phyloP scores from a whole-genome alignment of 2,329 filamentous ascomycete species.

The Colletotrichum brevisporum region DNA sequence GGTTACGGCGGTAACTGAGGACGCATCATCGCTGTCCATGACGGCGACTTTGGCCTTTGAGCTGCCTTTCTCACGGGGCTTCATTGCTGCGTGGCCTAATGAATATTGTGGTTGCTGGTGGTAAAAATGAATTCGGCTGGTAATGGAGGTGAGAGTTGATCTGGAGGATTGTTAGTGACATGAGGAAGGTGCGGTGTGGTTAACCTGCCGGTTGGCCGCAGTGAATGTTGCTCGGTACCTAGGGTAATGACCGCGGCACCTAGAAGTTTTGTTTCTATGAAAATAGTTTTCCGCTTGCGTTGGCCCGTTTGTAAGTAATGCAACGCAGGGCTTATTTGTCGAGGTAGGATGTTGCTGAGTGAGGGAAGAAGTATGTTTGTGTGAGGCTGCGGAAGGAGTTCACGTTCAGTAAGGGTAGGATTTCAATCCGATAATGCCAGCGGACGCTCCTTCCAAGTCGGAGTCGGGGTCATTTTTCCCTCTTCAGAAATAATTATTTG shows the following conservation, averaged over 20 bases:
- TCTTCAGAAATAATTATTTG: slow-evolving; percentile 8
- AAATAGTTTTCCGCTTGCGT: not conserved
- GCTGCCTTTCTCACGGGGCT: not conserved
- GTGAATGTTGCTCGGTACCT: not conserved
- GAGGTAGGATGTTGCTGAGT: not conserved
- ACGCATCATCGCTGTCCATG: slow-evolving; percentile 10
- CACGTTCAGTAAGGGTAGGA: not conserved
- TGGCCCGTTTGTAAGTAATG: too few relatives aligned
- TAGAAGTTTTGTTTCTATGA: not conserved
- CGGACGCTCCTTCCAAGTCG: slow-evolving; percentile 3
- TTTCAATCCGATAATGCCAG: slow-evolving; percentile 2
- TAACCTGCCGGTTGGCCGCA: not conserved
- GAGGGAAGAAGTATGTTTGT: not conserved
- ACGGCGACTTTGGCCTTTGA: not conserved
- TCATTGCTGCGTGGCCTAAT: slow-evolving; percentile 7
- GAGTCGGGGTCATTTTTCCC: not conserved
- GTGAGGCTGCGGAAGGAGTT: not conserved
- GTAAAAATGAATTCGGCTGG: too few relatives aligned
- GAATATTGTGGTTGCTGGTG: not conserved
- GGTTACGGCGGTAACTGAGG: slow-evolving; percentile 14
- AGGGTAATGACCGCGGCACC: not conserved
- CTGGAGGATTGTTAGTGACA: not conserved
- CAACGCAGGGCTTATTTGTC: too few relatives aligned
- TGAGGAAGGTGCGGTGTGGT: not conserved
- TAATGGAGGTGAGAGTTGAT: not conserved